Conservation (phyloP, 441 rosid genomes). For the Pelargonium australe region DNA sequence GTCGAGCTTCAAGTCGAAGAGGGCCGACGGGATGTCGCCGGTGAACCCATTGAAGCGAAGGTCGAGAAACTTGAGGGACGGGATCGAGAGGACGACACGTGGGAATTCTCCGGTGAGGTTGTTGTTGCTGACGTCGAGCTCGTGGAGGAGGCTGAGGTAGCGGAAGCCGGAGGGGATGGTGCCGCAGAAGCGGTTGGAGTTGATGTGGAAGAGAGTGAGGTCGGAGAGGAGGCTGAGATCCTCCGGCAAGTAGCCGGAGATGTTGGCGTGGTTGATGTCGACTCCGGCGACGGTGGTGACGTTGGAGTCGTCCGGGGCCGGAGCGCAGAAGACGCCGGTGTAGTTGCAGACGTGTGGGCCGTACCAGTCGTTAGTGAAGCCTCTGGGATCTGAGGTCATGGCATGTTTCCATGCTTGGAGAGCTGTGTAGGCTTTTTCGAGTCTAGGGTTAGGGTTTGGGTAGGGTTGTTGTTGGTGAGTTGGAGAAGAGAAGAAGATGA, state of each 20-base stretch:
- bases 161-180: constrained; percentile 41
- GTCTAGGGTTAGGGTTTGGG: constrained; percentile 47
- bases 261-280: constrained; percentile 67
- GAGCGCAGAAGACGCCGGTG: constrained; percentile 68
- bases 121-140: constrained; percentile 78
- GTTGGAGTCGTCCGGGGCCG: constrained; percentile 46
- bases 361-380: constrained; percentile 56
- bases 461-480: not conserved
- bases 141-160: constrained; percentile 31
- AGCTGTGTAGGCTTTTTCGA: constrained; percentile 54
- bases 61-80: constrained; percentile 68
- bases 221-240: constrained; percentile 73
- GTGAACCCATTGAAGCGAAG: constrained; percentile 52
- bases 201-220: constrained; percentile 69
- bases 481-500: too few species aligned
- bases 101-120: constrained; percentile 60
- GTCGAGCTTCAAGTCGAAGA: constrained; percentile 66
- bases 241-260: constrained; percentile 59
- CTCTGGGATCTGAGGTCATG: constrained; percentile 60
- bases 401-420: constrained; percentile 70
- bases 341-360: constrained; percentile 81
- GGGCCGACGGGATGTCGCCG: constrained; percentile 45
- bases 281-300: constrained; percentile 64
- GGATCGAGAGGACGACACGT: constrained; percentile 44
- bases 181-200: constrained; percentile 60